phyloP scores from a whole-genome alignment of 805 yeast species.

The Millerago galiae region DNA sequence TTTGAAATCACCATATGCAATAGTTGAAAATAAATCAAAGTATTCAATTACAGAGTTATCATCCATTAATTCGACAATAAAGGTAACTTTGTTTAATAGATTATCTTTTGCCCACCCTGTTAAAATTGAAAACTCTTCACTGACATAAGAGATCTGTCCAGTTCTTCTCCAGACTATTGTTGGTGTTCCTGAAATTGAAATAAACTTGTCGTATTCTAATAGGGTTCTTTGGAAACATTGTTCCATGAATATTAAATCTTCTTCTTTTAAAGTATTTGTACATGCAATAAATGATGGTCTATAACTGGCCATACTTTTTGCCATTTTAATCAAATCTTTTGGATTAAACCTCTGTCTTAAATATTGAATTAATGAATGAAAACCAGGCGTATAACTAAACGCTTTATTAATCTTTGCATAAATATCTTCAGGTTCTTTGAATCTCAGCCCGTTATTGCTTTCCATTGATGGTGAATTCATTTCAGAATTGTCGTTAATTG shows the following conservation, averaged over 20 bases:
- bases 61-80: constrained; percentile 77
- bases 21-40: constrained; percentile 74
- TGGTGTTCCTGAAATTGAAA: constrained; percentile 84
- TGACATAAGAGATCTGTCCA: constrained; percentile 91
- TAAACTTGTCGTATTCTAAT: constrained; percentile 80
- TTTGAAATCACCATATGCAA: constrained; percentile 85
- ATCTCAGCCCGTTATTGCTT: constrained; percentile 34
- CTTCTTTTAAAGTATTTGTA: constrained; percentile 80
- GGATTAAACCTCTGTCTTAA: constrained; percentile 64
- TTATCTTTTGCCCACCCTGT: constrained; percentile 86
- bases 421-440: constrained; percentile 68
- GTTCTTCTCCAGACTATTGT: constrained; percentile 94
- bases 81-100: constrained; percentile 58
- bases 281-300: constrained; percentile 92
- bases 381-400: constrained; percentile 86
- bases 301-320: constrained; percentile 82
- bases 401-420: constrained; percentile 72
- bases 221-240: constrained; percentile 92
- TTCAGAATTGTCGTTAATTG: constrained; percentile 18
- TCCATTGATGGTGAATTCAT: constrained; percentile 1
- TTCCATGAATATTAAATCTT: constrained; percentile 90
- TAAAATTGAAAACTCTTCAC: constrained; percentile 84
- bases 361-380: constrained; percentile 73
- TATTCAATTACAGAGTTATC: constrained; percentile 83
- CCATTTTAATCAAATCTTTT: constrained; percentile 69